Evolutionary conservation across 2,329 filamentous ascomycete genomes (phyloP), one percentile per base, ranked within the genome.

Genomic region (Phoma sp.): DNA sequence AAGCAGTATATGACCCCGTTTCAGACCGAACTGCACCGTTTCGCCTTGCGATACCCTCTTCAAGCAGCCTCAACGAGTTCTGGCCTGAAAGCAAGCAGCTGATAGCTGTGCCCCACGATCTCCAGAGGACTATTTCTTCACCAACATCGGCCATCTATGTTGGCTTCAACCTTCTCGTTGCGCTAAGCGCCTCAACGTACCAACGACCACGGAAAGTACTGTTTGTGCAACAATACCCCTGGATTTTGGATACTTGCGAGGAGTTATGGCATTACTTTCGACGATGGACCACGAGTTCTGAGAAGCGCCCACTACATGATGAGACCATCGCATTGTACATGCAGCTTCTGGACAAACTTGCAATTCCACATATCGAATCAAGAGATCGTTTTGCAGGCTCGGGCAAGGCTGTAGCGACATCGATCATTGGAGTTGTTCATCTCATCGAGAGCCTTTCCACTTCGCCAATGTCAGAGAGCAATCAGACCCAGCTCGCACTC

Each of bases 41-140:
- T 33, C 63, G 59, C 15, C 43, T 76, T 14, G 60, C 57, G 14
- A 48, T 80, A 15, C 78, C 79, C 18, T 72, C 77, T 29, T 73
- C 74, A 14, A 71, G 71, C 37, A 74, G 68, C 51, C 73, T 75
- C 17, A 71, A 56, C 49, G 72, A 63, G 38, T 70, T 76, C 30
- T 78, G 66, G 70, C 73, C 65, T 10, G 67, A 76, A 21, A 72
- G 74, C 38, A 72, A 77, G 32, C 67, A 74, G 26, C 65, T 73
- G 10, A 71, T 80, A 49, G 76, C 76, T 5, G 57, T 79, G 15
- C 76, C 77, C 10, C 71, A 76, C 30, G 73, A 73, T 18, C 69
- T 73, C 32, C 78, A 79, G 40, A 65, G 60, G 26, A 64, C 50
- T 4, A 57, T 73, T n/a, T 57, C 48, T 10, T 69, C 65, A 18